Evolutionary conservation across 225 moss, liverwort and hornwort species (phyloP), one percentile per base, ranked within the genome.

Genomic region (Physcomitrellopsis africana): DNA sequence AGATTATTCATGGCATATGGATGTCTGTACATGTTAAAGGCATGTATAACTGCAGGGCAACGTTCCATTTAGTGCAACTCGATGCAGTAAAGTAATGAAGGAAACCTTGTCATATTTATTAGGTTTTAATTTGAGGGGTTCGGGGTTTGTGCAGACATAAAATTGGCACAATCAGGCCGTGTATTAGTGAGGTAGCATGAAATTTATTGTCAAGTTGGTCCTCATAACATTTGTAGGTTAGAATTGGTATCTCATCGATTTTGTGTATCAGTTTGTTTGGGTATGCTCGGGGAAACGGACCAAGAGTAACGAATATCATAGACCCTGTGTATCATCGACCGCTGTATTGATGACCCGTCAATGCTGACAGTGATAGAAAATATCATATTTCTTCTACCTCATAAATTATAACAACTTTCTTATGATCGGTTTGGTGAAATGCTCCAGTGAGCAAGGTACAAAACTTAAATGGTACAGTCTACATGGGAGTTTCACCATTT

Each of bases 31-130:
- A 37, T 37, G 32, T 37, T 4, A 37, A 5, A 37, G 29, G 55
- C 55, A 45, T 84, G 17, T 67, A 80, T 80, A 81, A 81, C 62
- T 65, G 43, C 49, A 8, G 65, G 14, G 22, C 61, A 60, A 68
- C 22, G 11, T 65, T 77, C 18, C n/a, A 70, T 22, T n/a, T 23
- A 22, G 69, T 69, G 14, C 69, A 14, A 27, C 26, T 19, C 8
- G 63, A n/a, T 68, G n/a, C 61, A 42, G 26, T 51, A 51, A 60
- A 42, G 51, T 19, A 43, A 42, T 32, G 45, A 61, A 68, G 61
- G 80, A 69, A 54, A 51, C 59, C 9, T 48, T 26, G 17, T 60
- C 16, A 60, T 61, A 60, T 56, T 20, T 48, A 60, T 73, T 65
- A 32, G 43, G 51, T 76, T 63, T 61, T 17, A 63, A 45, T 68